phyloP scores from a whole-genome alignment of 768 basidiomycete species.

The Leccinellum luteum region DNA sequence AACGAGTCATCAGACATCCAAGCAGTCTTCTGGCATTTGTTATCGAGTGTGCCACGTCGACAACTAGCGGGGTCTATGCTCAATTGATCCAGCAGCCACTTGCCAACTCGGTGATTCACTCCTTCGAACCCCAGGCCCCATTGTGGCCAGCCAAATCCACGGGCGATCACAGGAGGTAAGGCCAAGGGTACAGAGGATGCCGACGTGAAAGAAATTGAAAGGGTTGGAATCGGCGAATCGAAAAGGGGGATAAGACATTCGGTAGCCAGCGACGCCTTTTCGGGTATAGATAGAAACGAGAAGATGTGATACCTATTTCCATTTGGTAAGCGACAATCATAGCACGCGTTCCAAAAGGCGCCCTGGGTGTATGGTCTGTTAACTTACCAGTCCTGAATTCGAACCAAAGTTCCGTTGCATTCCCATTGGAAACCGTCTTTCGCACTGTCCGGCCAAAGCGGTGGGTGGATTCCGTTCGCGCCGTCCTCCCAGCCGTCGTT shows the following conservation, averaged over 20 bases:
- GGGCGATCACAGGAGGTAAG: constrained; percentile 70
- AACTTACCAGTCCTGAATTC: constrained; percentile 81
- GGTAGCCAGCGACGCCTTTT: constrained; percentile 66
- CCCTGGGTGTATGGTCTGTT: background rate
- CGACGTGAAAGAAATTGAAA: constrained; percentile 80
- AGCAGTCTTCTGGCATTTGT: background rate
- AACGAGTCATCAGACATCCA: background rate
- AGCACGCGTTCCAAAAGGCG: background rate
- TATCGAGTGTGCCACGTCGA: background rate
- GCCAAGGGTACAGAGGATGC: constrained; percentile 81
- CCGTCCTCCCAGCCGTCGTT: constrained; percentile 68
- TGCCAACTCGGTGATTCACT: constrained; percentile 71
- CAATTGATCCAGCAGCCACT: constrained; percentile 66
- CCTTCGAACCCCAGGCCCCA: constrained; percentile 81
- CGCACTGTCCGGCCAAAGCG: constrained; percentile 78
- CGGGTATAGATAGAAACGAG: constrained; percentile 78
- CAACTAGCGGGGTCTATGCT: background rate
- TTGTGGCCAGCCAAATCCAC: constrained; percentile 81
- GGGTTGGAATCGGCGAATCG: constrained; percentile 38
- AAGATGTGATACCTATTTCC: constrained; percentile 70
- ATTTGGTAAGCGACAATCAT: constrained; percentile 6
- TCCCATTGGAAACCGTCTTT: constrained; percentile 77
- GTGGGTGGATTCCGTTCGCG: constrained; percentile 85
- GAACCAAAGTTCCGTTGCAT: constrained; percentile 64
- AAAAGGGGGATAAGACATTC: constrained; percentile 46